A percentile compares a stretch with the other conserved stretches of the same genome.
Conservation (phyloP, 2,329 filamentous ascomycete species). For the Xylariomycetidae sp. region DNA sequence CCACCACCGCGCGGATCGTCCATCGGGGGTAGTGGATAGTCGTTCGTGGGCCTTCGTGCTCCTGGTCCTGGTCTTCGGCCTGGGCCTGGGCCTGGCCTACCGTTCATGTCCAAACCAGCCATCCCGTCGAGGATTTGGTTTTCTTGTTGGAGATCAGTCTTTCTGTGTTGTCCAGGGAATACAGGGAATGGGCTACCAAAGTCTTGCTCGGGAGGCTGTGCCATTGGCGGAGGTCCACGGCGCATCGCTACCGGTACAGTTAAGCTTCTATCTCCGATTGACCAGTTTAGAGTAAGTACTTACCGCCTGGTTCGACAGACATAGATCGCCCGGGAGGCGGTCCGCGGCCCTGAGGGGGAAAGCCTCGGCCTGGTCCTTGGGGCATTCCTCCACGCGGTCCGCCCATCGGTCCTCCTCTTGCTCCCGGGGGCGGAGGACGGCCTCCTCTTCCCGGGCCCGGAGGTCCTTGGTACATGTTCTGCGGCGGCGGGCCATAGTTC, state of each 20-base stretch:
- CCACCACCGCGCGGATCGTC: conserved; percentile 24
- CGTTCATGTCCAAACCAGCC: conserved; percentile 34
- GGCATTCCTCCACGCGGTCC: conserved; percentile 24
- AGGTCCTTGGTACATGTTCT: conserved; percentile 39
- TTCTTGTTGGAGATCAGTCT: conserved; percentile 35
- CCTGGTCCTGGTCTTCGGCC: conserved; percentile 28
- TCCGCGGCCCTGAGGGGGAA: conserved; percentile 21
- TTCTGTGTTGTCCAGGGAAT: conserved; percentile 35
- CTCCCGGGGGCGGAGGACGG: conserved; percentile 35
- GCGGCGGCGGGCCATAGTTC: conserved; percentile 32
- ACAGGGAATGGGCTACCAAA: conserved; percentile 37
- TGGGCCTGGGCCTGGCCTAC: conserved; percentile 23
- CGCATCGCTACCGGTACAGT: conserved; percentile 16
- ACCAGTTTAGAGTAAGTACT: conserved; percentile 7
- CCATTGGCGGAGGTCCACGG: conserved; percentile 14
- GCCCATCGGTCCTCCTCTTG: conserved; percentile 41
- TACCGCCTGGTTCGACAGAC: conserved; percentile 31
- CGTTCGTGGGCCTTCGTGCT: conserved; percentile 28
- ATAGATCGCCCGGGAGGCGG: conserved; percentile 26
- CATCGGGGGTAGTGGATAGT: conserved; percentile 30
- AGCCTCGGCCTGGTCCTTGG: conserved; percentile 21
- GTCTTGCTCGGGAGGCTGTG: conserved; percentile 27
- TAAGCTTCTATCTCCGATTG: conserved; percentile 7
- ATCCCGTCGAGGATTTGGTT: conserved; percentile 35
- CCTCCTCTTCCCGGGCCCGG: conserved; percentile 34